Percentiles rank a stretch among this genome's conserved stretches.
Conservation (phyloP, 805 yeast species). For the Candida takata region DNA sequence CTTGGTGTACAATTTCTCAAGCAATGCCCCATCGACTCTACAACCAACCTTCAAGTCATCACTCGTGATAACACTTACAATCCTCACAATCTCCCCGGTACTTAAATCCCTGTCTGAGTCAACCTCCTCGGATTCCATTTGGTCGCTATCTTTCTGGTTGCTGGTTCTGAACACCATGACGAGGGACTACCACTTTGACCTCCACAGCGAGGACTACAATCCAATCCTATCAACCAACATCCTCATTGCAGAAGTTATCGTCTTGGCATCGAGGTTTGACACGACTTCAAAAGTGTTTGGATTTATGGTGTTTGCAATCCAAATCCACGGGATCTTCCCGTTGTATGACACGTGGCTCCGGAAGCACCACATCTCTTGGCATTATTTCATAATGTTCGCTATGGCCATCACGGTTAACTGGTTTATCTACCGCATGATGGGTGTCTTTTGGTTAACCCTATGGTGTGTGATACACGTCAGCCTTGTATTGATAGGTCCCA, state of each 20-base stretch:
- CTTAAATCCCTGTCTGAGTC: conserved; percentile 81
- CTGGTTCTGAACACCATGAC: conserved; percentile 59
- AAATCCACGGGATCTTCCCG: conserved; percentile 68
- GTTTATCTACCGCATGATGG: conserved; percentile 33
- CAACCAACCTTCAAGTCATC: conserved; percentile 49
- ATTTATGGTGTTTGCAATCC: conserved; percentile 68
- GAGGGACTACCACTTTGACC: conserved; percentile 58
- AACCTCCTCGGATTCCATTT: conserved; percentile 88
- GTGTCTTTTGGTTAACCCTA: conserved; percentile 32
- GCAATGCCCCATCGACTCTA: neutral
- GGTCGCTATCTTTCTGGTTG: conserved; percentile 85
- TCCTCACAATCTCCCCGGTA: conserved; percentile 82
- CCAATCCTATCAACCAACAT: conserved; percentile 74
- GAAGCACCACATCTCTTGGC: conserved; percentile 21
- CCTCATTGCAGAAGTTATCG: conserved; percentile 78
- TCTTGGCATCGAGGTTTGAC: conserved; percentile 78
- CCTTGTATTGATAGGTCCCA: conserved; percentile 55
- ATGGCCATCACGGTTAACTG: conserved; percentile 22
- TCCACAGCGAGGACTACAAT: conserved; percentile 19
- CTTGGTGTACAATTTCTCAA: conserved; percentile 3
- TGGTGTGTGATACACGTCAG: conserved; percentile 46
- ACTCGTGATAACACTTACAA: conserved; percentile 56
- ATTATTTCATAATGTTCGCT: conserved; percentile 6
- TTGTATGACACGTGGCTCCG: conserved; percentile 57
- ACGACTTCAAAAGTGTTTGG: conserved; percentile 75